Conservation (phyloP, 2,329 filamentous ascomycete genomes). For the Neophaeococcomyces mojaviensis region DNA sequence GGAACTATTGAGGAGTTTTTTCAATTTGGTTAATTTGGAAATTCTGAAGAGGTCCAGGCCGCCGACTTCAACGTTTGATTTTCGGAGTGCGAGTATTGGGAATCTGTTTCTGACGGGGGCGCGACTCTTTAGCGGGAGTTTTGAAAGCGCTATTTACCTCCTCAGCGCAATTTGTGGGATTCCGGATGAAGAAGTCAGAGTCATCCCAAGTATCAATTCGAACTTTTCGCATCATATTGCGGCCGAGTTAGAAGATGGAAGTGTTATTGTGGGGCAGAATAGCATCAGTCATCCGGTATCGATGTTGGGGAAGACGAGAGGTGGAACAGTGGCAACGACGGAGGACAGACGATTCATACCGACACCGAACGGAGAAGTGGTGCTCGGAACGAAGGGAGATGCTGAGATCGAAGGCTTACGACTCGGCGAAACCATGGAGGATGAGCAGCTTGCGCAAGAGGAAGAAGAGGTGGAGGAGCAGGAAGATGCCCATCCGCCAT, state of each 20-base stretch:
- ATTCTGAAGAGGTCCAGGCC: constrained; percentile 67
- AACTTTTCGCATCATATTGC: constrained; percentile 95
- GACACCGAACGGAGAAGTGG: background rate
- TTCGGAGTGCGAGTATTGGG: constrained; percentile 66
- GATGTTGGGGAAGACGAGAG: background rate
- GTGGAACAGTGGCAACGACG: background rate
- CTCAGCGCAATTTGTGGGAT: constrained; percentile 82
- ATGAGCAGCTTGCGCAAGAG: background rate
- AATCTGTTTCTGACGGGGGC: constrained; percentile 79
- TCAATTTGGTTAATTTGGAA: constrained; percentile 70
- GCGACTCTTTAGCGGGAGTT: constrained; percentile 81
- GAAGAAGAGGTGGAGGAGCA: background rate
- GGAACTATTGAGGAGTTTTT: constrained; percentile 68
- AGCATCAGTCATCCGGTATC: constrained; percentile 74
- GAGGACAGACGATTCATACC: background rate
- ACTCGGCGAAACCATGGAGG: background rate
- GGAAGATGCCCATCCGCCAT: constrained; percentile 41
- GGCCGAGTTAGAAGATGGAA: constrained; percentile 68
- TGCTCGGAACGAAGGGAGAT: background rate
- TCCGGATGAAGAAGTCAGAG: constrained; percentile 60
- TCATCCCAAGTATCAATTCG: constrained; percentile 85
- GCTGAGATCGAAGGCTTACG: background rate
- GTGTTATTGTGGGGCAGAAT: constrained; percentile 81
- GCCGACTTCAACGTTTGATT: constrained; percentile 66
- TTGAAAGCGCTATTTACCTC: constrained; percentile 87